Conservation (phyloP, 257 asterid species). For the Ballota nigra region DNA sequence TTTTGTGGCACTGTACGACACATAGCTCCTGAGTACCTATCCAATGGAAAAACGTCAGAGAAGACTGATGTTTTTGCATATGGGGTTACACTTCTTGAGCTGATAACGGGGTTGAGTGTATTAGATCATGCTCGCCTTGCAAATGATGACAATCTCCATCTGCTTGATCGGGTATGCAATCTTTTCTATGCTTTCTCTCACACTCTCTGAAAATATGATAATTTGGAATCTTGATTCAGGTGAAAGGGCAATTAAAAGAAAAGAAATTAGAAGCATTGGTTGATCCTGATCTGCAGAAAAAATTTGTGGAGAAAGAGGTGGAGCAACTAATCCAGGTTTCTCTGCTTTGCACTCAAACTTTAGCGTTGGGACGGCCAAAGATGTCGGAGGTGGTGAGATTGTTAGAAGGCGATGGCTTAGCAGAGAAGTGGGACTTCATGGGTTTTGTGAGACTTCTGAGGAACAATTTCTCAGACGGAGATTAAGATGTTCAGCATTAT, state of each 20-base stretch:
- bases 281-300: not conserved
- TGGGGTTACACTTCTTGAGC: conserved; percentile 57
- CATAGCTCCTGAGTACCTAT: conserved; percentile 56
- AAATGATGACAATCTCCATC: not conserved
- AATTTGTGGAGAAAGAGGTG: not conserved
- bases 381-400: not conserved
- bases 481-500: no score
- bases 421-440: no score
- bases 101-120: conserved; percentile 53
- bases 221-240: not conserved
- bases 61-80: conserved; percentile 57
- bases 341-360: not conserved
- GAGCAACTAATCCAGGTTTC: not conserved
- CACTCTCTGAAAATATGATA: not conserved
- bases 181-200: not conserved
- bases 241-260: not conserved
- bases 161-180: not conserved
- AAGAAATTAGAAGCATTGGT: not conserved
- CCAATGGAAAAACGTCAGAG: conserved; percentile 56
- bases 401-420: no score
- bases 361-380: not conserved
- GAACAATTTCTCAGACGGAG: no score
- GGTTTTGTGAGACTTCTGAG: no score
- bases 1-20: conserved; percentile 59
- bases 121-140: not conserved